These are phyloP conservation scores for Theobroma cacao DNA, from an alignment of 345 rosid genomes.

Conservation along the genomic window DNA sequence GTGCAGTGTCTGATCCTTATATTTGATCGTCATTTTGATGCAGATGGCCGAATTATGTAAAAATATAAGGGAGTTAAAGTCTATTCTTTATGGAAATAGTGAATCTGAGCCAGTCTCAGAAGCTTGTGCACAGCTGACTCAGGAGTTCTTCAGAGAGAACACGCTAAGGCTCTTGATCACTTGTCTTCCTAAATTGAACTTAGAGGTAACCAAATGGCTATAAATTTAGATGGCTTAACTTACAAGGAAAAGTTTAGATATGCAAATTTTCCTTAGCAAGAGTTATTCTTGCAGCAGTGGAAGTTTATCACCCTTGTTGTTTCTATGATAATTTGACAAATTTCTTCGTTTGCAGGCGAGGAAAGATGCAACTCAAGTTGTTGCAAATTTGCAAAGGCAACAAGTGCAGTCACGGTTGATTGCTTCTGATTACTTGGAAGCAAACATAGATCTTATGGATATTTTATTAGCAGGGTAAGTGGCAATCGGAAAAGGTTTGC, in stretches of 20 bases:
- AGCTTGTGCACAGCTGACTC: constrained; percentile 88
- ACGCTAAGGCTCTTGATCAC: constrained; percentile 67
- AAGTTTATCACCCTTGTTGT: neutral
- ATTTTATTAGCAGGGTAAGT: constrained; percentile 69
- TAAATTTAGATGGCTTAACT: neutral
- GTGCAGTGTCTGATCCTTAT: neutral
- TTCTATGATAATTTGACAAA: constrained; percentile 4
- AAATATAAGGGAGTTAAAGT: constrained; percentile 81
- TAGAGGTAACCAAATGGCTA: constrained; percentile 57
- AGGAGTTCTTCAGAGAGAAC: constrained; percentile 89
- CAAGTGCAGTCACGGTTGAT: constrained; percentile 88
- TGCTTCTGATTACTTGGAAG: constrained; percentile 90
- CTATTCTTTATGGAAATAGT: constrained; percentile 88
- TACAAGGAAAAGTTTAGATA: neutral
- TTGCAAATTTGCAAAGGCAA: constrained; percentile 95
- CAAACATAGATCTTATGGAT: constrained; percentile 84
- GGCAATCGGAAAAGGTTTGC: neutral
- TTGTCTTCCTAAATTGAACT: constrained; percentile 77
- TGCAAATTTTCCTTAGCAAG: neutral
- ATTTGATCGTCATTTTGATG: neutral
- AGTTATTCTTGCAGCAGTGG: neutral
- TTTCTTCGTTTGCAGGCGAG: constrained; percentile 56
- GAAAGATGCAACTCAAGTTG: constrained; percentile 97
- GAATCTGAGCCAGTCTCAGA: constrained; percentile 95
- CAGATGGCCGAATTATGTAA: constrained; percentile 84